phyloP scores from a whole-genome alignment of 129 eudicot genomes.

The Helichrysum umbraculigerum region DNA sequence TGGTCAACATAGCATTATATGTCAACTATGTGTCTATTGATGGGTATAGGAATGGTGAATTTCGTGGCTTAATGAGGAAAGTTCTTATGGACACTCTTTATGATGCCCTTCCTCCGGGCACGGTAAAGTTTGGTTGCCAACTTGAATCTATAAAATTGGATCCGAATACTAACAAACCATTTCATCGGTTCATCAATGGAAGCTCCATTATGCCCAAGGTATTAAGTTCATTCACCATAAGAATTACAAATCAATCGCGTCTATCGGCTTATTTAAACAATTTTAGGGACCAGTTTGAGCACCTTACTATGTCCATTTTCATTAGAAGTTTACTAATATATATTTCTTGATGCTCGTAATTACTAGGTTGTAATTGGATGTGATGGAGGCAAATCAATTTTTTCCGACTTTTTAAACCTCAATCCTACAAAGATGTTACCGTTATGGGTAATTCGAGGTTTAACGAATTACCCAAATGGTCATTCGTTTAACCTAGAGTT shows the following conservation, averaged over 20 bases:
- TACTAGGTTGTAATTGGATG: constrained; percentile 68
- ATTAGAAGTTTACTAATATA: neutral
- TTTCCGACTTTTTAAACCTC: constrained; percentile 50
- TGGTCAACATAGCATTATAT: neutral
- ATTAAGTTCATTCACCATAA: constrained; percentile 13
- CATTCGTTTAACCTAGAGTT: constrained; percentile 46
- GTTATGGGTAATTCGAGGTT: constrained; percentile 45
- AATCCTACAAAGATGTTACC: constrained; percentile 40
- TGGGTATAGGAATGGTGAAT: constrained; percentile 37
- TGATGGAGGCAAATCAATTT: constrained; percentile 54
- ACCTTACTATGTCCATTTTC: neutral
- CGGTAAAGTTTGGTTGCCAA: constrained; percentile 52
- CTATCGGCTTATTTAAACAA: neutral
- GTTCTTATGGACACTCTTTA: constrained; percentile 55
- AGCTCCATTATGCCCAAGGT: constrained; percentile 58
- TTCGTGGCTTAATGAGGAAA: constrained; percentile 57
- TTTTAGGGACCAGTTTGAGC: neutral
- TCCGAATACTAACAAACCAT: constrained; percentile 34
- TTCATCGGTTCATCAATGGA: constrained; percentile 49
- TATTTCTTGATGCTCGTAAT: neutral
- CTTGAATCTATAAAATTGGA: constrained; percentile 45
- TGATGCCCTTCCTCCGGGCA: constrained; percentile 56
- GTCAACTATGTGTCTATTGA: neutral
- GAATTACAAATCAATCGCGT: neutral
- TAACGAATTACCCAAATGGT: constrained; percentile 56